Conservation (phyloP, 1,284 basidiomycete genomes). For the Ceratobasidium sp. region DNA sequence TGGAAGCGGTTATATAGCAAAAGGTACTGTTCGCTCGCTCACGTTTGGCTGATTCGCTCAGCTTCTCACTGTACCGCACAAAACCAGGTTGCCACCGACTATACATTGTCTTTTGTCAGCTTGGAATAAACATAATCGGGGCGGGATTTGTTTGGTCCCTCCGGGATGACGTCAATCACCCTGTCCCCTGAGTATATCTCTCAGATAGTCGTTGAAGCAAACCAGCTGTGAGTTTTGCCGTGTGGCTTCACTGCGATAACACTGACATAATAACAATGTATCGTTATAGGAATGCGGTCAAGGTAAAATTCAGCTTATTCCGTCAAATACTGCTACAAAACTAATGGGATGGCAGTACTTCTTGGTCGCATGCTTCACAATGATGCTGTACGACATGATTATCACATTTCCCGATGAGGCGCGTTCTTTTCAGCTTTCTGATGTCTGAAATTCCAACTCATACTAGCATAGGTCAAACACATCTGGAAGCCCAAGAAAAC, state of each 20-base stretch:
- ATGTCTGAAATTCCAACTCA: neutral
- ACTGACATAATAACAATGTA: neutral
- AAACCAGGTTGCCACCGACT: too few species aligned
- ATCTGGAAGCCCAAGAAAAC: constrained; percentile 43
- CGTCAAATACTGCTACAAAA: neutral
- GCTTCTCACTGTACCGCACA: neutral
- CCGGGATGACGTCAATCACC: neutral
- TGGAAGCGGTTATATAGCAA: constrained; percentile 20
- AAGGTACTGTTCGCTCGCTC: neutral
- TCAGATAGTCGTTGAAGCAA: neutral
- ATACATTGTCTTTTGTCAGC: too few species aligned
- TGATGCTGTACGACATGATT: constrained; percentile 45
- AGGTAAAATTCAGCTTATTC: neutral
- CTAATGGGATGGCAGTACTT: constrained; percentile 32
- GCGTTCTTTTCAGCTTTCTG: neutral
- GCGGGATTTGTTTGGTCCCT: constrained; percentile 17
- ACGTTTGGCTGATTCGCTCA: neutral
- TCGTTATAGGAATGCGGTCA: constrained; percentile 18
- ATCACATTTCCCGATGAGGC: constrained; percentile 39
- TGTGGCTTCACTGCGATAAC: too few species aligned
- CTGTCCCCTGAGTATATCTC: neutral
- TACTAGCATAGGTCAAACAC: constrained; percentile 12
- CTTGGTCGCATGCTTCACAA: constrained; percentile 36
- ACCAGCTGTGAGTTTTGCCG: constrained; percentile 6
- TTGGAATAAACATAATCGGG: neutral